A percentile compares a stretch with the other conserved stretches of the same genome.
Conservation (phyloP, 495 filamentous ascomycete genomes). For the Lasiosphaeris hirsuta region DNA sequence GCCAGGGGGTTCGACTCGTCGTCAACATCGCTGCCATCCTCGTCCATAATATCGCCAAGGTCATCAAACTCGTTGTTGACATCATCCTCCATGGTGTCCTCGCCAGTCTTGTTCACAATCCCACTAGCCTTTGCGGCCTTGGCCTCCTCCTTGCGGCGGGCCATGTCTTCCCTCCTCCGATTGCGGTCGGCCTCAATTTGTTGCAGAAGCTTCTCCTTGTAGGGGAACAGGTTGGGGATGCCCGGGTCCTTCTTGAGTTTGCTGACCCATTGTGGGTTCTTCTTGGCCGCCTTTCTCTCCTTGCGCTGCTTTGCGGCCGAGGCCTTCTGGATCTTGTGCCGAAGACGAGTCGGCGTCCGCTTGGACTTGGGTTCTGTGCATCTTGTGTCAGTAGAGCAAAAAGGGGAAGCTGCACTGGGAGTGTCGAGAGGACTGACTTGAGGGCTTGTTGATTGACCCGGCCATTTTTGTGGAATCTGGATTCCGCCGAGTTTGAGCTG, state of each 20-base stretch:
- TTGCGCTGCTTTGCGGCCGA: slow-evolving; percentile 89
- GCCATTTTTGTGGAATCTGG: slow-evolving; percentile 35
- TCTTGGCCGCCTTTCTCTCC: slow-evolving; percentile 79
- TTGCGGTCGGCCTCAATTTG: slow-evolving; percentile 88
- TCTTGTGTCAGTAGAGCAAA: background rate
- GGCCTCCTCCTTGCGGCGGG: slow-evolving; percentile 64
- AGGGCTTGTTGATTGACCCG: slow-evolving; percentile 50
- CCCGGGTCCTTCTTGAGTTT: slow-evolving; percentile 94
- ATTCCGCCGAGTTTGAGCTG: background rate
- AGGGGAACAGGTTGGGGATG: slow-evolving; percentile 95
- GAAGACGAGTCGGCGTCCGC: slow-evolving; percentile 78
- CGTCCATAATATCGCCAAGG: slow-evolving; percentile 34
- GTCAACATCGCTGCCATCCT: slow-evolving; percentile 48
- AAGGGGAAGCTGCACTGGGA: background rate
- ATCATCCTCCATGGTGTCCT: slow-evolving; percentile 37
- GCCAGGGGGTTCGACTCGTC: slow-evolving; percentile 80
- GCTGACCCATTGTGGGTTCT: slow-evolving; percentile 93
- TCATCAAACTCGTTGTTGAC: slow-evolving; percentile 28
- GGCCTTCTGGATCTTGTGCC: slow-evolving; percentile 95
- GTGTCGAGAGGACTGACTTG: slow-evolving; percentile 37
- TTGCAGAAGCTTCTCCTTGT: slow-evolving; percentile 90
- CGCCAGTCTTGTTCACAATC: slow-evolving; percentile 18
- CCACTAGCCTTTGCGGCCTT: slow-evolving; percentile 55
- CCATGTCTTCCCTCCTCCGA: slow-evolving; percentile 74
- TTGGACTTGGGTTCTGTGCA: slow-evolving; percentile 85